Evolutionary conservation across 2,329 filamentous ascomycete species (phyloP).

Genomic region (Neonectria hederae): DNA sequence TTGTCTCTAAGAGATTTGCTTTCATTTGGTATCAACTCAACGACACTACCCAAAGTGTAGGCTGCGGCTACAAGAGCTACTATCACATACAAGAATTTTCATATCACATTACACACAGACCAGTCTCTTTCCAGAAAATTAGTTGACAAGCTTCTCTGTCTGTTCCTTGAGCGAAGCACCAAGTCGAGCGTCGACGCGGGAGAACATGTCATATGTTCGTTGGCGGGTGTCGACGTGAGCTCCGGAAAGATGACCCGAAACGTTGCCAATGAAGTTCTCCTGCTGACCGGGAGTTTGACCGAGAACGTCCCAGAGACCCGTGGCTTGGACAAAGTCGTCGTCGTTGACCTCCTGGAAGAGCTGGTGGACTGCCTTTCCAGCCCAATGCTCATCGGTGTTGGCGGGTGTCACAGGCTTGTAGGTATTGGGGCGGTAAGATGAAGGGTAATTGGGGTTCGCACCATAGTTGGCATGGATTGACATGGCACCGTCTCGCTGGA

Average conservation of each 20-base stretch:
- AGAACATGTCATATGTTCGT: constrained; percentile 70
- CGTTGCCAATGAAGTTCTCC: constrained; percentile 68
- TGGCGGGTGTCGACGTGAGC: constrained; percentile 65
- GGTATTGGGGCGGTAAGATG: constrained; percentile 57
- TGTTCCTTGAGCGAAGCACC: constrained; percentile 61
- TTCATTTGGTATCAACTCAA: constrained; percentile 3
- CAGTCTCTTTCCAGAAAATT: constrained; percentile 1
- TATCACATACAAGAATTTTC: constrained; percentile 7
- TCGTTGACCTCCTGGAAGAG: constrained; percentile 57
- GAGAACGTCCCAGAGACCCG: constrained; percentile 59
- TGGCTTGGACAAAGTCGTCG: constrained; percentile 61
- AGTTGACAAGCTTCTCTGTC: constrained; percentile 58
- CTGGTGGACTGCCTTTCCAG: constrained; percentile 54
- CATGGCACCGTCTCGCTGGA: constrained; percentile 79
- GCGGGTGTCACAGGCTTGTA: constrained; percentile 54
- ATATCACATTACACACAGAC: constrained; percentile 8
- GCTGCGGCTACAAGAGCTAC: neutral
- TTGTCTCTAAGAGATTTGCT: neutral
- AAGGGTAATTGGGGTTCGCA: constrained; percentile 66
- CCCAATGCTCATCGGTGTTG: constrained; percentile 58
- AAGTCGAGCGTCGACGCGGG: constrained; percentile 62
- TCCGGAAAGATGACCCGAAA: constrained; percentile 64
- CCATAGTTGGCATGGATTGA: constrained; percentile 73
- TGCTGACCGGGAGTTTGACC: constrained; percentile 64
- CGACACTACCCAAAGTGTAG: neutral